Percentiles rank a stretch among this genome's conserved stretches.
Evolutionary conservation across 805 yeast species (phyloP).

Genomic region (Scheffersomyces stipitis): DNA sequence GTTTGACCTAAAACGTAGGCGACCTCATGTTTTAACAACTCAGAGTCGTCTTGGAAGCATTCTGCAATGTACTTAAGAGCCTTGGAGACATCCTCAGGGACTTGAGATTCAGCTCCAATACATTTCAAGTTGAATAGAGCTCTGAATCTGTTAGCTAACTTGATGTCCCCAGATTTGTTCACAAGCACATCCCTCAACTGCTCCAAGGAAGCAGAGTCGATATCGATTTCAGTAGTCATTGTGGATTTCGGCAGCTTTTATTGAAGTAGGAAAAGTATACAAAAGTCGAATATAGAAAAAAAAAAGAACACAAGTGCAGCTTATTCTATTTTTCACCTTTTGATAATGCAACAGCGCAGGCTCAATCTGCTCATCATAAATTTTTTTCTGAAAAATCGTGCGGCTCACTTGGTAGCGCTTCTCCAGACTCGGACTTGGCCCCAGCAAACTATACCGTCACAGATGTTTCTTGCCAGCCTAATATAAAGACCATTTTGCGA

Average conservation of each 20-base stretch:
- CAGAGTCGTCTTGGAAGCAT: conserved; percentile 79
- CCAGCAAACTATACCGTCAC: too few species aligned
- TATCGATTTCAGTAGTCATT: conserved; percentile 36
- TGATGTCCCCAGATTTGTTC: conserved; percentile 65
- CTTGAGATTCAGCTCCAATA: conserved; percentile 70
- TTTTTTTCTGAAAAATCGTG: too few species aligned
- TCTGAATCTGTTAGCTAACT: conserved; percentile 85
- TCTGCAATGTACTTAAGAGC: conserved; percentile 85
- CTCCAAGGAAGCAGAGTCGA: conserved; percentile 51
- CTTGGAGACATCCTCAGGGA: conserved; percentile 51
- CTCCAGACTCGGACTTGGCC: too few species aligned
- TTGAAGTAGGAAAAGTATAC: not conserved
- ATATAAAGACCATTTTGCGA: too few species aligned
- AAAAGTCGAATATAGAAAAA: too few species aligned
- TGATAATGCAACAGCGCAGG: too few species aligned
- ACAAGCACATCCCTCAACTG: conserved; percentile 69
- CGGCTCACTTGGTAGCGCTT: too few species aligned
- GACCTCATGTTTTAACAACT: conserved; percentile 93
- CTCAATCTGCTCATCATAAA: too few species aligned
- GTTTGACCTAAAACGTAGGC: conserved; percentile 98
- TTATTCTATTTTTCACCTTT: too few species aligned
- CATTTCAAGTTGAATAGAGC: conserved; percentile 90
- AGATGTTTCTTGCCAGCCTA: too few species aligned
- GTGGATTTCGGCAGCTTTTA: not conserved
- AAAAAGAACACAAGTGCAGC: too few species aligned